A percentile compares a stretch with the other conserved stretches of the same genome.
phyloP scores from a whole-genome alignment of 208 protist genomes.

The Leishmania turanica region DNA sequence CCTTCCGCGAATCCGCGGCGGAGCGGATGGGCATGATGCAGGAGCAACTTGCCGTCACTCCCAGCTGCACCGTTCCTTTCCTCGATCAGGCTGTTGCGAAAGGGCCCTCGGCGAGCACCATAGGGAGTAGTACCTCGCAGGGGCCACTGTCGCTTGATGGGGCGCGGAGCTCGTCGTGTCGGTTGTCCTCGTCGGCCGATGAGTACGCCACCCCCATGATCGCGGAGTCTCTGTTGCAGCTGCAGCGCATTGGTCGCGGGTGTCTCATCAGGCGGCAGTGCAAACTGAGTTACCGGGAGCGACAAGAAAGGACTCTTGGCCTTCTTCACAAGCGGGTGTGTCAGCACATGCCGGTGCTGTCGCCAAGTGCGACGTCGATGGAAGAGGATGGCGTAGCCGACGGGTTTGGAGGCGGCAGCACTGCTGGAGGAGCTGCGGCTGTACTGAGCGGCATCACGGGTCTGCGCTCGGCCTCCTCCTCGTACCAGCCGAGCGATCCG shows the following conservation, averaged over 20 bases:
- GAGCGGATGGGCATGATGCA: conserved; percentile 20
- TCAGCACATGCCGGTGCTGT: neutral
- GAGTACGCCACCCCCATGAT: neutral
- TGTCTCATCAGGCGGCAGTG: conserved; percentile 25
- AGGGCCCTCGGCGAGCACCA: conserved; percentile 1
- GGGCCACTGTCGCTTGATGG: neutral
- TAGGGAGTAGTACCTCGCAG: neutral
- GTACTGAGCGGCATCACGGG: neutral
- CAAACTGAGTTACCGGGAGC: conserved; percentile 7
- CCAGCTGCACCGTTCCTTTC: conserved; percentile 25
- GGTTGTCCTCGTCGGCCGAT: neutral
- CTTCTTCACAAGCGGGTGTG: conserved; percentile 23
- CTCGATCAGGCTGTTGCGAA: conserved; percentile 9
- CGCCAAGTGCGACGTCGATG: no score
- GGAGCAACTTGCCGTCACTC: conserved; percentile 1
- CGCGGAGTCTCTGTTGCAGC: neutral
- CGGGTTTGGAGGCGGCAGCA: neutral
- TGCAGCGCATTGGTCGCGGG: conserved; percentile 37
- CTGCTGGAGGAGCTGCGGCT: neutral
- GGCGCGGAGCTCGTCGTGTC: neutral
- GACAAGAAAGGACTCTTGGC: conserved; percentile 22
- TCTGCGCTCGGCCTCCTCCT: neutral
- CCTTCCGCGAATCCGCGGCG: conserved; percentile 17
- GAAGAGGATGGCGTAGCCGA: neutral
- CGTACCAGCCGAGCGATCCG: neutral